Percentiles rank a stretch among this genome's conserved stretches.
phyloP scores from a whole-genome alignment of 148 eudicot species.

The Linanthus parryae region DNA sequence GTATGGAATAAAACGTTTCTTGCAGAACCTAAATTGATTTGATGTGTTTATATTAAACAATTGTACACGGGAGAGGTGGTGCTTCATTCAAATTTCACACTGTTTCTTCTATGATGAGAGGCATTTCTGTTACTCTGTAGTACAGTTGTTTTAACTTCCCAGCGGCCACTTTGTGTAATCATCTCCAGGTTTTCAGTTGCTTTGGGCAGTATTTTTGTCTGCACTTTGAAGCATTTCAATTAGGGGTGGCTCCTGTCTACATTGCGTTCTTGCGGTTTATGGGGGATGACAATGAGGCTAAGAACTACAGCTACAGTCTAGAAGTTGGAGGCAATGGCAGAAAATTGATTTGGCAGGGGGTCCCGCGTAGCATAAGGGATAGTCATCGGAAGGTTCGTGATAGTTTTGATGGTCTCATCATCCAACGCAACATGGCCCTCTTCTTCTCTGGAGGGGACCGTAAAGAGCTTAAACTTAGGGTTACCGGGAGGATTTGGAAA shows the following conservation, averaged over 20 bases:
- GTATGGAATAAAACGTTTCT: too few relatives aligned
- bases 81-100: too few relatives aligned
- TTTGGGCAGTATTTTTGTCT: constrained; percentile 22
- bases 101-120: too few relatives aligned
- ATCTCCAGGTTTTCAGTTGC: constrained; percentile 35
- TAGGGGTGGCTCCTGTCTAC: constrained; percentile 28
- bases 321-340: constrained; percentile 37
- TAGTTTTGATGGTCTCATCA: constrained; percentile 36
- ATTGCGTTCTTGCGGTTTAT: constrained; percentile 27
- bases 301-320: constrained; percentile 32
- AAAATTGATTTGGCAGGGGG: constrained; percentile 35
- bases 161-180: too few relatives aligned
- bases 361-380: constrained; percentile 34
- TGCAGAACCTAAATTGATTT: too few relatives aligned
- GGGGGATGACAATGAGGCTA: constrained; percentile 33
- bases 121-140: too few relatives aligned
- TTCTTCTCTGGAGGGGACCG: constrained; percentile 14
- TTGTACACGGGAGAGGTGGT: too few relatives aligned
- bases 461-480: constrained; percentile 20
- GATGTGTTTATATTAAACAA: too few relatives aligned
- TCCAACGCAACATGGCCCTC: constrained; percentile 31
- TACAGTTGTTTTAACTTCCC: too few relatives aligned
- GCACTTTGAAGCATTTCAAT: constrained; percentile 35
- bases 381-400: constrained; percentile 36
- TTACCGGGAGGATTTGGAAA: constrained; percentile 36